Evolutionary conservation across 495 filamentous ascomycete genomes (phyloP), one percentile per base, ranked within the genome.

Genomic region (Neurospora africana): DNA sequence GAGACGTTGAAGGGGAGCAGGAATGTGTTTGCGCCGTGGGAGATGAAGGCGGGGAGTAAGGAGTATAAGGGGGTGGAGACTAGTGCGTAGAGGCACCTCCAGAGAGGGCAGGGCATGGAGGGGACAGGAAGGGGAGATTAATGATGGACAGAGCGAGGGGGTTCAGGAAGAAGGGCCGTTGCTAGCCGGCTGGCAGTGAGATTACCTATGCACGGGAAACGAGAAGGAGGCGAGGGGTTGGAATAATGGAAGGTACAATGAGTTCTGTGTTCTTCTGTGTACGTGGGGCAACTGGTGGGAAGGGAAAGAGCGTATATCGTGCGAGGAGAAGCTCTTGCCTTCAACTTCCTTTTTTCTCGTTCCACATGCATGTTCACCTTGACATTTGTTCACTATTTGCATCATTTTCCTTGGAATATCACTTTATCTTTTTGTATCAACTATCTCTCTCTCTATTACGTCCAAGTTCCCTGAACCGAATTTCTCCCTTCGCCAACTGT

Each of bases 21-120:
- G 72, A 82, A 82, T 76, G 78, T 79, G 68, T 83, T 81, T 80
- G 80, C 76, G 69, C 82, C 81, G 71, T 83, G 79, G 79, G 70
- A 69, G 33, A 81, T 80, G 75, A n/a, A 81, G 33, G 73, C 58
- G 30, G 73, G 23, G 38, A 72, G 73, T 27, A 74, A 37, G 41
- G 68, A 72, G 72, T 81, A 82, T 74, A 69, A 68, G 35, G 80
- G 81, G 5, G 74, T 75, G 39, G 78, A 82, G 75, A 82, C 27
- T 4, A 61, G 19, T 19, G 53, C 2, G 15, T 61, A 61, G 35
- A 8, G 35, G 35, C 7, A 36, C 35, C 35, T 36, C 35, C 7
- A 36, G 35, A 36, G 35, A 36, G 35, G 35, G 35, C 2, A 33
- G 7, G 35, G n/a, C 30, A 33, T 33, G 30, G 30, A 33, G 30